phyloP scores from a whole-genome alignment of 116 monocot genomes.

The Papilionanthe hybrid region DNA sequence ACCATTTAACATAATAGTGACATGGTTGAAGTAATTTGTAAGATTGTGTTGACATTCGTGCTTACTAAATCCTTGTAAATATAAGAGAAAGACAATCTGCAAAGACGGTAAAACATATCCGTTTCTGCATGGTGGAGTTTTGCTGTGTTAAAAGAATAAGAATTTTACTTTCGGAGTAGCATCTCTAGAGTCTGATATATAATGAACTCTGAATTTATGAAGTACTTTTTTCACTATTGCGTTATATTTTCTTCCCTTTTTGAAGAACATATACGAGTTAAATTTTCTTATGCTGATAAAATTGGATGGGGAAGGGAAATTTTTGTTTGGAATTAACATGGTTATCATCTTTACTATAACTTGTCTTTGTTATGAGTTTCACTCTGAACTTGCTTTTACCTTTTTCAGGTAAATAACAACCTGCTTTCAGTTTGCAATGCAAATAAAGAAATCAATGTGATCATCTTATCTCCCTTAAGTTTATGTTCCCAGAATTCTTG shows the following conservation, averaged over 20 bases:
- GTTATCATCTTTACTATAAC: neutral
- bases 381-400: constrained; percentile 6
- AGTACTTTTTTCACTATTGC: neutral
- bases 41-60: neutral
- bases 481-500: neutral
- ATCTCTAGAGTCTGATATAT: neutral
- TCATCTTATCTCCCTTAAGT: constrained; percentile 4
- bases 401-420: constrained; percentile 94
- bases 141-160: neutral
- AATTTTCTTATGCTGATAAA: neutral
- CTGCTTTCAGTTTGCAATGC: constrained; percentile 81
- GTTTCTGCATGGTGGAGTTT: neutral
- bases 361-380: neutral
- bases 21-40: neutral
- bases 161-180: neutral
- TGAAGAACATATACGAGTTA: neutral
- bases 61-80: neutral
- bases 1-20: neutral
- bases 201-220: neutral
- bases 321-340: neutral
- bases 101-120: neutral
- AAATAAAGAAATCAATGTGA: constrained; percentile 89
- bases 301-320: neutral
- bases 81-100: neutral
- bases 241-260: neutral